phyloP scores from a whole-genome alignment of 2,329 filamentous ascomycete genomes.

The Endocalyx cinctus region DNA sequence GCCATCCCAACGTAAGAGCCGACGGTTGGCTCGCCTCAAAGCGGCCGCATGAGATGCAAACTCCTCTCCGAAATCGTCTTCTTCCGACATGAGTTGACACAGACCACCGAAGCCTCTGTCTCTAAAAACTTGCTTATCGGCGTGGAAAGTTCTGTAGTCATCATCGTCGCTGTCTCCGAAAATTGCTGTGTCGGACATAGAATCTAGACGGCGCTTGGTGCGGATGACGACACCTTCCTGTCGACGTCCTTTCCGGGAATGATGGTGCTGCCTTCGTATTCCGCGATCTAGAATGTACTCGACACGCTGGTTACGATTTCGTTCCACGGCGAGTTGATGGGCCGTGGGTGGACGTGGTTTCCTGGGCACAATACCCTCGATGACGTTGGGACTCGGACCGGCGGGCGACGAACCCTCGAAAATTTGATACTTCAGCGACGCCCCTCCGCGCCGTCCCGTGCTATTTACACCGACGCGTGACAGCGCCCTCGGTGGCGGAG shows the following conservation, averaged over 20 bases:
- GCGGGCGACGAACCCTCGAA: slow-evolving; percentile 58
- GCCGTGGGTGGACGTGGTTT: slow-evolving; percentile 74
- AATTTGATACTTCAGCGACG: slow-evolving; percentile 54
- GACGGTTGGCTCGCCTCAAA: slow-evolving; percentile 57
- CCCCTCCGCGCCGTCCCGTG: slow-evolving; percentile 38
- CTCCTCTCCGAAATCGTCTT: slow-evolving; percentile 75
- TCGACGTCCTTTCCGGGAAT: slow-evolving; percentile 56
- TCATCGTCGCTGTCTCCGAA: slow-evolving; percentile 63
- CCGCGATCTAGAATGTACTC: slow-evolving; percentile 77
- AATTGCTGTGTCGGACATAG: slow-evolving; percentile 47
- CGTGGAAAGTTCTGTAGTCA: slow-evolving; percentile 29
- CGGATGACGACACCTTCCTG: slow-evolving; percentile 64
- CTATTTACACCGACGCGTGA: slow-evolving; percentile 31
- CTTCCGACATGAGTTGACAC: slow-evolving; percentile 55
- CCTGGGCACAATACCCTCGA: slow-evolving; percentile 50
- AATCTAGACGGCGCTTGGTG: slow-evolving; percentile 59
- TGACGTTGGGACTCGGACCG: slow-evolving; percentile 43
- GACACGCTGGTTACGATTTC: slow-evolving; percentile 73
- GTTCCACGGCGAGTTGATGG: slow-evolving; percentile 76
- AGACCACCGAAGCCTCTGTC: slow-evolving; percentile 61
- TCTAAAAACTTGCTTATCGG: slow-evolving; percentile 38
- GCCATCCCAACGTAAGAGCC: slow-evolving; percentile 65
- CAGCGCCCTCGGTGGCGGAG: slow-evolving; percentile 42
- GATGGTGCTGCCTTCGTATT: slow-evolving; percentile 61
- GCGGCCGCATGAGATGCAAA: slow-evolving; percentile 61